Conservation (phyloP, 305 asterid species). For the Fraxinus ornus region DNA sequence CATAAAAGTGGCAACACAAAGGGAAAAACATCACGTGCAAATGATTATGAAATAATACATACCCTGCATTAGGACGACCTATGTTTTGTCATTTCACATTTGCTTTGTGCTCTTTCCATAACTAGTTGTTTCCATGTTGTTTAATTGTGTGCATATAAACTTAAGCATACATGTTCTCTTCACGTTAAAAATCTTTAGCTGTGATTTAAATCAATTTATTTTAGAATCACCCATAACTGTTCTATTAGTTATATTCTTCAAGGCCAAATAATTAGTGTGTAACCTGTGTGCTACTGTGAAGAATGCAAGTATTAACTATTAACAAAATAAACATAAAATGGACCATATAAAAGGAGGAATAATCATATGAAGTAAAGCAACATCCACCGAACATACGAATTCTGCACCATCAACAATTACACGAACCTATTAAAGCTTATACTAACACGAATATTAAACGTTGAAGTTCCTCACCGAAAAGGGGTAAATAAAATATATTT, state of each 20-base stretch:
- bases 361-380: background rate
- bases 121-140: background rate
- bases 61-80: background rate
- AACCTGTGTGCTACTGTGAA: background rate
- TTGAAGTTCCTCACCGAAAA: background rate
- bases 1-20: conserved; percentile 14
- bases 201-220: background rate
- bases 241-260: background rate
- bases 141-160: background rate
- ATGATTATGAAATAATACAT: background rate
- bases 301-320: background rate
- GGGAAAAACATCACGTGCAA: background rate
- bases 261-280: background rate
- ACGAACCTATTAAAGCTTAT: background rate
- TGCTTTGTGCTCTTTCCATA: background rate
- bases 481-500: background rate
- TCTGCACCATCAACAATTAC: background rate
- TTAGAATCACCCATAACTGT: background rate
- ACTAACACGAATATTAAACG: background rate
- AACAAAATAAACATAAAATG: background rate
- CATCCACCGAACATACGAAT: background rate
- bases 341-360: background rate
- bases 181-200: background rate
- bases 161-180: background rate
- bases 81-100: background rate